Base-by-base conservation (phyloP, 2,329 filamentous ascomycete genomes). In the Penicillium sp. region DNA sequence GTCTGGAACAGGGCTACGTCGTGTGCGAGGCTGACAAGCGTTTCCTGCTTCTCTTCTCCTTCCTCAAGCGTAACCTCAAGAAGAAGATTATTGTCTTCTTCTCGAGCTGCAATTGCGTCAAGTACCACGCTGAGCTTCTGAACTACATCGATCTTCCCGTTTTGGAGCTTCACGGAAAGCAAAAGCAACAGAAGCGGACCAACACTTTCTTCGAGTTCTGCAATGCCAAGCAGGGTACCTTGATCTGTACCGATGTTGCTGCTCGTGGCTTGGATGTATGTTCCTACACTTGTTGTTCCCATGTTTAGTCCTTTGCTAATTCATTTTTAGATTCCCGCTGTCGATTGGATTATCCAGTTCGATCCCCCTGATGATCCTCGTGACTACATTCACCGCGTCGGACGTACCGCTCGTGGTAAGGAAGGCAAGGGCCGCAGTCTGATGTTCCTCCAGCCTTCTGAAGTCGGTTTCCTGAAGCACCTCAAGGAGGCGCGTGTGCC, bases 41-140 rank as follows among this genome's bases (percentile, higher is more conserved):
- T 23, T 99, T 99, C 79, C 80, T 96, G 34, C 81, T 99, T 19
- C 84, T 99, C 23, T 97, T 96, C 78, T 93, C 90, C 0, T 97
- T 99, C 79, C 79, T 99, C 44, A 94, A 95, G 78, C 86, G 89
- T 64, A 91, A 96, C 76, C 80, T 89, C 51, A 93, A 92, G 81
- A 97, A 97, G 78, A 97, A 97, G 82, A 89, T 96, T 59, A 96
- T 97, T 70, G 92, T 97, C 57, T 97, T 97, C 80, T 91, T 97
- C 76, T 91, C 87, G 64, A 91, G 87, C 68, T 96, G 91, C 73
- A 91, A 91, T 68, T 95, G 89, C 62, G 93, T 97, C 67, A 96
- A 96, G 73, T 99, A 97, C 76, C 91, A 96, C 75, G 86, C 90
- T 26, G 92, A 97, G 73, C 84, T 99, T 27, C 85, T 99, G 63